Percentiles rank a stretch among this genome's conserved stretches.
Evolutionary conservation across 805 yeast genomes (phyloP).

Genomic region (Ogataea methylovora): DNA sequence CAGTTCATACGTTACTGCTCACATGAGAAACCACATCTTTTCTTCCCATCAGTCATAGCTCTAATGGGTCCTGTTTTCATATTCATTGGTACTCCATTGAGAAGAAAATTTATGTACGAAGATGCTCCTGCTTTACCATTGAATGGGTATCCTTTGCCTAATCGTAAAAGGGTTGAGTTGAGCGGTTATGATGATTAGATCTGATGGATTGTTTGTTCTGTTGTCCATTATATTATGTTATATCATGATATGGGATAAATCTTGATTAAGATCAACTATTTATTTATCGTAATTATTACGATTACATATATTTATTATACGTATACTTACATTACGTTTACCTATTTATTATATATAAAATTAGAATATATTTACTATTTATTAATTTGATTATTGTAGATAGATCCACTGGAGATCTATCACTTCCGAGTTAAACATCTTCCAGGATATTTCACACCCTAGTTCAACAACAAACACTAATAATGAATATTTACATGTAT

Average conservation of each 20-base stretch:
- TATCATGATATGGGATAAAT: no score
- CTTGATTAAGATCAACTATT: no score
- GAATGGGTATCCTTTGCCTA: constrained; percentile 47
- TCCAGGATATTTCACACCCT: no score
- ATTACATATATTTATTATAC: no score
- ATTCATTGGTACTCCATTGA: constrained; percentile 51
- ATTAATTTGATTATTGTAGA: no score
- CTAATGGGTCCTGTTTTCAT: constrained; percentile 60
- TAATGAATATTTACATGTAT: background rate
- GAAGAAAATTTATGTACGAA: constrained; percentile 59
- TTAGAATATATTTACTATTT: no score
- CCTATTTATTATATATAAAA: no score
- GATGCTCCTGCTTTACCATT: constrained; percentile 63
- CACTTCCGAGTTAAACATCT: no score
- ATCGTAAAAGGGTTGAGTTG: constrained; percentile 43
- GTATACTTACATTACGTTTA: no score
- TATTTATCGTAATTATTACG: no score
- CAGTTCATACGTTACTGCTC: constrained; percentile 73
- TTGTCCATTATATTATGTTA: no score
- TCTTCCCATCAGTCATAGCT: constrained; percentile 58
- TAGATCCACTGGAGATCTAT: background rate
- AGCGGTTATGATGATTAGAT: constrained; percentile 49
- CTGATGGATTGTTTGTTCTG: constrained; percentile 1
- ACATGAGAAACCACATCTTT: constrained; percentile 68
- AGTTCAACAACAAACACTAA: background rate